phyloP scores from a whole-genome alignment of 2,329 filamentous ascomycete genomes.

The Cladobotryum mycophilum region DNA sequence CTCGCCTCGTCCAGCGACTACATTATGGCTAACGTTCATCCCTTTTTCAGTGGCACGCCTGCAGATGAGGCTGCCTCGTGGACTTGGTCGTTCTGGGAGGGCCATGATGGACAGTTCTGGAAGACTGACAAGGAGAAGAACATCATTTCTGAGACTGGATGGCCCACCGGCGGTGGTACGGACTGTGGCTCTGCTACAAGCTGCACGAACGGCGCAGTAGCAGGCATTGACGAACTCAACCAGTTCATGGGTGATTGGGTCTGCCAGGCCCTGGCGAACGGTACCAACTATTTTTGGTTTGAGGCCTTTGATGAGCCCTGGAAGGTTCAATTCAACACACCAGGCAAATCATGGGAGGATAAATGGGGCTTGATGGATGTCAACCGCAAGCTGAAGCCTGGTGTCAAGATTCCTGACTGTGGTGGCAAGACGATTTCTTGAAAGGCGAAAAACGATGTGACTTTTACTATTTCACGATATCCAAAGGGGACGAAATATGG shows the following conservation, averaged over 20 bases:
- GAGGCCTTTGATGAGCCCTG: conserved; percentile 95
- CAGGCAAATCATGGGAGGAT: conserved; percentile 77
- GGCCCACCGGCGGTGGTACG: conserved; percentile 78
- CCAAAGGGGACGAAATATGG: neutral
- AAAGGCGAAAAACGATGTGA: neutral
- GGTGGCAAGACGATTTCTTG: conserved; percentile 58
- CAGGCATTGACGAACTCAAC: conserved; percentile 75
- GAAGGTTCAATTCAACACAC: conserved; percentile 70
- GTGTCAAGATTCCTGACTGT: conserved; percentile 82
- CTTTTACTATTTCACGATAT: neutral
- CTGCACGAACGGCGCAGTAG: conserved; percentile 65
- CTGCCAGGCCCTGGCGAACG: conserved; percentile 70
- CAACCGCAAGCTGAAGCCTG: conserved; percentile 74
- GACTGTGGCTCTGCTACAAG: conserved; percentile 57
- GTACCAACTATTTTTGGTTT: conserved; percentile 96
- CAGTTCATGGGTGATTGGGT: conserved; percentile 82
- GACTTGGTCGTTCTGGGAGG: conserved; percentile 78
- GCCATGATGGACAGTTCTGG: conserved; percentile 59
- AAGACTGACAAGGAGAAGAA: conserved; percentile 58
- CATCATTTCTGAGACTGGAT: conserved; percentile 85
- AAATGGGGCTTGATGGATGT: conserved; percentile 92
- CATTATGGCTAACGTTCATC: conserved; percentile 95
- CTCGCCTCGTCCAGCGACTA: conserved; percentile 70
- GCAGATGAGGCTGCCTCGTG: conserved; percentile 64
- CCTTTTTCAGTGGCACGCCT: conserved; percentile 80